phyloP scores from a whole-genome alignment of 495 filamentous ascomycete genomes.

The Glonium stellatum region DNA sequence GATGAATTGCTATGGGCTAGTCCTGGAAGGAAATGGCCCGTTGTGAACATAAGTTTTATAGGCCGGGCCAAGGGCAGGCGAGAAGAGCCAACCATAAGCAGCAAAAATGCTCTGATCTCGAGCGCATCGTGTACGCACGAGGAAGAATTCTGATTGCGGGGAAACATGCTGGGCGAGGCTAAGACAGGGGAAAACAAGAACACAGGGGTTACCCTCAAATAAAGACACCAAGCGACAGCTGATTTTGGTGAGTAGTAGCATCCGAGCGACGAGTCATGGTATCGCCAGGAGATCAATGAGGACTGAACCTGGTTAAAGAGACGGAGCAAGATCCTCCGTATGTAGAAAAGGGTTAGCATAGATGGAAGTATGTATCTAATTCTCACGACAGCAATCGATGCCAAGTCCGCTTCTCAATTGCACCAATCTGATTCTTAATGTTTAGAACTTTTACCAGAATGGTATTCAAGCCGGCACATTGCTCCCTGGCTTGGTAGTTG shows the following conservation, averaged over 20 bases:
- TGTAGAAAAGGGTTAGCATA: too few species aligned
- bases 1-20: background rate
- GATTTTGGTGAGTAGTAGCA: background rate
- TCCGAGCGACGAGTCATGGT: too few species aligned
- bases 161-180: background rate
- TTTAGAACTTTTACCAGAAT: too few species aligned
- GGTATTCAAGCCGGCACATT: too few species aligned
- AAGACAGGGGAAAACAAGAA: background rate
- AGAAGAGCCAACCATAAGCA: background rate
- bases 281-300: too few species aligned
- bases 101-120: background rate
- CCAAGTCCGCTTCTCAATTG: too few species aligned
- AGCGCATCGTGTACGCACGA: background rate
- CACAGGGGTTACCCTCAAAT: background rate
- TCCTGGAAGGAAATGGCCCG: background rate
- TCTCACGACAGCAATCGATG: too few species aligned
- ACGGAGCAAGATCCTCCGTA: too few species aligned
- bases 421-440: too few species aligned
- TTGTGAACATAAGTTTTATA: background rate
- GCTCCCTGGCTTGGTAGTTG: too few species aligned
- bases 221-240: background rate
- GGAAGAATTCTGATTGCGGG: background rate
- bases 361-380: too few species aligned
- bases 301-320: too few species aligned
- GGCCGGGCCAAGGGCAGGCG: background rate